phyloP scores from a whole-genome alignment of 768 basidiomycete genomes.

The Phlebiopsis gigantea region DNA sequence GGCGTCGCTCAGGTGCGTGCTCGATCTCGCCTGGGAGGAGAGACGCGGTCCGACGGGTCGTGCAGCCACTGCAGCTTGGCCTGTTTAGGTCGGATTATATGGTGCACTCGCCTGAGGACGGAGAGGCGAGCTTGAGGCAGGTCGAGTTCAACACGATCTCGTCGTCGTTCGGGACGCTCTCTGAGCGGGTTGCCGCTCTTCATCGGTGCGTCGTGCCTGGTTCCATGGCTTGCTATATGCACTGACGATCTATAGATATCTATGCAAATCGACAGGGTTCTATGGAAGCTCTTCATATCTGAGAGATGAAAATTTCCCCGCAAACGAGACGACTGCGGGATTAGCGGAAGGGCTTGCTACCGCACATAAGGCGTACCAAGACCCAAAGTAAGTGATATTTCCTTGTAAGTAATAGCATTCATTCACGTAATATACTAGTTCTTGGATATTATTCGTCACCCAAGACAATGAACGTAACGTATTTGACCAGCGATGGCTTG shows the following conservation, averaged over 20 bases:
- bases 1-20: slow-evolving; percentile 49
- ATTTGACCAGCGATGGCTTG: slow-evolving; percentile 87
- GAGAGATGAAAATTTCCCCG: slow-evolving; percentile 54
- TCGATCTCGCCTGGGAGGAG: background rate
- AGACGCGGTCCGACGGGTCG: slow-evolving; percentile 31
- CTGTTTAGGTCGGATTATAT: slow-evolving; percentile 95
- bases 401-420: background rate
- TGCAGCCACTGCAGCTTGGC: slow-evolving; percentile 78
- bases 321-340: slow-evolving; percentile 64
- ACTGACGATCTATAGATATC: slow-evolving; percentile 44
- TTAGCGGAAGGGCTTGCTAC: slow-evolving; percentile 73
- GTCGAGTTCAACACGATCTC: slow-evolving; percentile 99
- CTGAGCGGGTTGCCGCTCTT: slow-evolving; percentile 58
- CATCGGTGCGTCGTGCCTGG: slow-evolving; percentile 62
- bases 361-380: slow-evolving; percentile 72
- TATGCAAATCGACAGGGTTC: slow-evolving; percentile 61
- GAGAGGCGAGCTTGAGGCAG: slow-evolving; percentile 64
- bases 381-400: slow-evolving; percentile 37
- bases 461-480: slow-evolving; percentile 88
- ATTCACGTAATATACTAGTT: slow-evolving; percentile 25
- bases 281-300: slow-evolving; percentile 53
- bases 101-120: slow-evolving; percentile 49
- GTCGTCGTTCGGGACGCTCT: slow-evolving; percentile 81
- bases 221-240: no score
- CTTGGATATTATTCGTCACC: slow-evolving; percentile 80